Evolutionary conservation across 352 stramenopile genomes (phyloP).

Genomic region (Pythium phragmitis): DNA sequence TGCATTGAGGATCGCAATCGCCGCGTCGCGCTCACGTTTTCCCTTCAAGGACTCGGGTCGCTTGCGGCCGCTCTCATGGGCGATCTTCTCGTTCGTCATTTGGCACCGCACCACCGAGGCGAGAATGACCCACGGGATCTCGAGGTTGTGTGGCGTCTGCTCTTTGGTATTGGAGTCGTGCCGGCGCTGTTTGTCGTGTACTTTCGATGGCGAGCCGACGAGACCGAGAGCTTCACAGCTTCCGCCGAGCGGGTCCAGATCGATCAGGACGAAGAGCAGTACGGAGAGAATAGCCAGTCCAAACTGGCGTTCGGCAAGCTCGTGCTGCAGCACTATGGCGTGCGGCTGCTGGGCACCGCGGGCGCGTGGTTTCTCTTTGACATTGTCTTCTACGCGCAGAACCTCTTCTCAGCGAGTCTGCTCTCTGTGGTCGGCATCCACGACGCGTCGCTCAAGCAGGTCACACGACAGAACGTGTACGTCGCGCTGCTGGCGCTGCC

Average conservation of each 20-base stretch:
- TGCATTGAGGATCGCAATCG: conserved; percentile 30
- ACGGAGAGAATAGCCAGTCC: background rate
- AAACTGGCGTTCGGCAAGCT: conserved; percentile 6
- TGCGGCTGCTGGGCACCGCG: conserved; percentile 34
- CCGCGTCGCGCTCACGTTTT: conserved; percentile 36
- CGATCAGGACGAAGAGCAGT: background rate
- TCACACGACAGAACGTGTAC: conserved; percentile 38
- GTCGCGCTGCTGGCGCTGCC: conserved; percentile 35
- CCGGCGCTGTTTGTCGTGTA: conserved; percentile 44
- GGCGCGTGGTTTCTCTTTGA: conserved; percentile 60
- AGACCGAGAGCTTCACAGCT: conserved; percentile 42
- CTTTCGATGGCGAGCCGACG: conserved; percentile 44
- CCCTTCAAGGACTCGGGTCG: conserved; percentile 33
- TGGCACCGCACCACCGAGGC: conserved; percentile 27
- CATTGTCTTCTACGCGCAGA: conserved; percentile 63
- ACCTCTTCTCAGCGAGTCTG: conserved; percentile 49
- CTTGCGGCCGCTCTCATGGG: conserved; percentile 29
- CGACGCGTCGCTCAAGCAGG: conserved; percentile 32
- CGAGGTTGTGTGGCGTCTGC: conserved; percentile 46
- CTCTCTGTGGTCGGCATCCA: conserved; percentile 37
- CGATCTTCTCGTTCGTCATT: conserved; percentile 8
- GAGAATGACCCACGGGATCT: conserved; percentile 32
- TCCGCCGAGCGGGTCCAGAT: conserved; percentile 6
- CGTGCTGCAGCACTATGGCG: conserved; percentile 33
- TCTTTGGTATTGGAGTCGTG: conserved; percentile 46